These are phyloP conservation scores for Sphaerulina musiva DNA, from an alignment of 2,329 filamentous ascomycete species.

Conservation along the genomic window DNA sequence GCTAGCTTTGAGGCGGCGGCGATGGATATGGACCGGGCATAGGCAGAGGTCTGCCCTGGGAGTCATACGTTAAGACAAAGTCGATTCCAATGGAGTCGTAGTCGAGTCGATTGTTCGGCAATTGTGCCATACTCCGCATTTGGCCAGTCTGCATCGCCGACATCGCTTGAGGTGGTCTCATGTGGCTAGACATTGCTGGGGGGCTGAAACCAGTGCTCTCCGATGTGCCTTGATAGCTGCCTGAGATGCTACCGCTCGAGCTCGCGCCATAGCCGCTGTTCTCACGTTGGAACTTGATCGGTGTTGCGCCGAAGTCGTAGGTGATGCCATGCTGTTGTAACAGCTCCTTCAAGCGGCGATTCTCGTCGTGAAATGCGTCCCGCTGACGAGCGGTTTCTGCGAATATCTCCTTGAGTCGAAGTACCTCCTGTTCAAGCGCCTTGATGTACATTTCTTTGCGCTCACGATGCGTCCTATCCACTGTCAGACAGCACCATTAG, in stretches of 20 bases:
- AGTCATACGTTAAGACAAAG: conserved; percentile 80
- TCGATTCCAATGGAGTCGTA: conserved; percentile 81
- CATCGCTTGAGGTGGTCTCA: conserved; percentile 7
- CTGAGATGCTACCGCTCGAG: conserved; percentile 53
- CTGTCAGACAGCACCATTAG: conserved; percentile 4
- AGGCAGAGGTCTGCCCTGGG: conserved; percentile 31
- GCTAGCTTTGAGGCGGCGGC: conserved; percentile 47
- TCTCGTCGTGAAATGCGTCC: conserved; percentile 69
- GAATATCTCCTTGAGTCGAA: conserved; percentile 81
- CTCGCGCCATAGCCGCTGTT: conserved; percentile 38
- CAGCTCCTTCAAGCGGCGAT: conserved; percentile 62
- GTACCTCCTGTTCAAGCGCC: conserved; percentile 81
- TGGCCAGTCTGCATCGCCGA: conserved; percentile 13
- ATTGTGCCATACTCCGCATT: conserved; percentile 23
- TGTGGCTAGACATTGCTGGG: conserved; percentile 29
- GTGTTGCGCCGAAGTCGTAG: conserved; percentile 43
- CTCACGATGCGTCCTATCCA: conserved; percentile 79
- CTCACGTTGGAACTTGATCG: conserved; percentile 33
- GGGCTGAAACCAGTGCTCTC: conserved; percentile 45
- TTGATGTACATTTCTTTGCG: conserved; percentile 96
- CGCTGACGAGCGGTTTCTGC: conserved; percentile 68
- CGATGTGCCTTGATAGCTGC: conserved; percentile 51
- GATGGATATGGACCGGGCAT: conserved; percentile 50
- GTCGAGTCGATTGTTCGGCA: conserved; percentile 48
- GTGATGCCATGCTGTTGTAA: conserved; percentile 54